Evolutionary conservation across 768 basidiomycete genomes (phyloP).

Genomic region (Kwoniella dendrophila): DNA sequence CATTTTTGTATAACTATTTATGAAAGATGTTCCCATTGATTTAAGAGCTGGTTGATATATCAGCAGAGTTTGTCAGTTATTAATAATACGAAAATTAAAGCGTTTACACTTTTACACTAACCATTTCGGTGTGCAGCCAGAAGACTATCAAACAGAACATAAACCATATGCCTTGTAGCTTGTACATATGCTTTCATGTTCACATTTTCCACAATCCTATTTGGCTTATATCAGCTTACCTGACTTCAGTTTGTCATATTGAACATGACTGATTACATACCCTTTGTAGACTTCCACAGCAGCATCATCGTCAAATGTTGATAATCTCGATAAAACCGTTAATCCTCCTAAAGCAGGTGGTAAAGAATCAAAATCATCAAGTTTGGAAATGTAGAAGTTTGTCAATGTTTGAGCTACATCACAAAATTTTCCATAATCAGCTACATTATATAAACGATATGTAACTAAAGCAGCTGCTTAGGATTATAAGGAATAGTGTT

Average conservation of each 20-base stretch:
- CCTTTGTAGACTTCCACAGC: constrained; percentile 64
- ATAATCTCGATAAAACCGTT: constrained; percentile 65
- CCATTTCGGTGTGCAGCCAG: constrained; percentile 72
- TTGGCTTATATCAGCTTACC: constrained; percentile 18
- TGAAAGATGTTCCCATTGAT: constrained; percentile 70
- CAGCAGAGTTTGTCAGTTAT: not conserved
- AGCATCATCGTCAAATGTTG: constrained; percentile 68
- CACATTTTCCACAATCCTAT: constrained; percentile 74
- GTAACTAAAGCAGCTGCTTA: not conserved
- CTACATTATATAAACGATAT: not conserved
- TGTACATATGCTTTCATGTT: constrained; percentile 81
- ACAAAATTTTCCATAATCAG: not conserved
- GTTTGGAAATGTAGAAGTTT: constrained; percentile 79
- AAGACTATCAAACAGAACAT: constrained; percentile 75
- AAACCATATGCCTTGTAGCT: constrained; percentile 77
- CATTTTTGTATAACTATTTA: constrained; percentile 73
- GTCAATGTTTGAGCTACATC: constrained; percentile 75
- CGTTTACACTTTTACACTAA: constrained; percentile 50
- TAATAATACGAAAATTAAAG: not conserved
- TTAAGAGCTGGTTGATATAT: constrained; percentile 63
- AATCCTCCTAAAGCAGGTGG: constrained; percentile 80
- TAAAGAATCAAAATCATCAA: constrained; percentile 81
- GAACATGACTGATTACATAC: constrained; percentile 59
- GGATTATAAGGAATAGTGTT: not conserved
- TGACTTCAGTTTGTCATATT: not conserved